These are phyloP conservation scores for Saturnispora serradocipensis DNA, from an alignment of 805 yeast genomes.

Conservation along the genomic window DNA sequence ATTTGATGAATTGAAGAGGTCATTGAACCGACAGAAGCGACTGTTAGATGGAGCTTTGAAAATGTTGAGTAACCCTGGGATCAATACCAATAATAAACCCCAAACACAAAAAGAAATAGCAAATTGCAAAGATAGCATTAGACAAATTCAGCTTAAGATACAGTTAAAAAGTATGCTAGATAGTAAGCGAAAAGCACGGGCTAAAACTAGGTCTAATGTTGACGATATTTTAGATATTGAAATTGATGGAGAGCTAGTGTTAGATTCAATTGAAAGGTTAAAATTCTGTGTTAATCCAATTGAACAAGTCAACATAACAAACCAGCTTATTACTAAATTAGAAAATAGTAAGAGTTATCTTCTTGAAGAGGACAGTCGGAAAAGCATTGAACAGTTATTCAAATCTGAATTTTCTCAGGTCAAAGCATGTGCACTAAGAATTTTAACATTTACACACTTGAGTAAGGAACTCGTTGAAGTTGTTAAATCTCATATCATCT, in stretches of 20 bases:
- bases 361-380: not conserved
- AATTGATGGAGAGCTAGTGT: not conserved
- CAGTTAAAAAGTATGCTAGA: slow-evolving; percentile 1
- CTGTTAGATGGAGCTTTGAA: slow-evolving; percentile 5
- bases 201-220: not conserved
- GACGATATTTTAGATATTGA: not conserved
- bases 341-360: not conserved
- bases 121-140: slow-evolving; percentile 3
- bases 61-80: slow-evolving; percentile 1
- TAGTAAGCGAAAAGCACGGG: not conserved
- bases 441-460: slow-evolving; percentile 6
- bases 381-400: not conserved
- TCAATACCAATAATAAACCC: not conserved
- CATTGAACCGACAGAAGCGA: not conserved
- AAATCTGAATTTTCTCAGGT: slow-evolving; percentile 4
- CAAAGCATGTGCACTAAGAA: slow-evolving; percentile 7
- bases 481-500: not conserved
- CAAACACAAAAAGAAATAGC: slow-evolving; percentile 9
- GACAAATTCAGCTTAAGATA: slow-evolving; percentile 3
- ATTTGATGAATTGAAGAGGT: not conserved
- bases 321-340: slow-evolving; percentile 2
- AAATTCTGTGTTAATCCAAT: not conserved
- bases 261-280: not conserved
- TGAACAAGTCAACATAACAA: slow-evolving; percentile 7
- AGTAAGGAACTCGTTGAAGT: slow-evolving; percentile 2